phyloP scores from a whole-genome alignment of 164 flowering plant species.

The Macadamia integrifolia region DNA sequence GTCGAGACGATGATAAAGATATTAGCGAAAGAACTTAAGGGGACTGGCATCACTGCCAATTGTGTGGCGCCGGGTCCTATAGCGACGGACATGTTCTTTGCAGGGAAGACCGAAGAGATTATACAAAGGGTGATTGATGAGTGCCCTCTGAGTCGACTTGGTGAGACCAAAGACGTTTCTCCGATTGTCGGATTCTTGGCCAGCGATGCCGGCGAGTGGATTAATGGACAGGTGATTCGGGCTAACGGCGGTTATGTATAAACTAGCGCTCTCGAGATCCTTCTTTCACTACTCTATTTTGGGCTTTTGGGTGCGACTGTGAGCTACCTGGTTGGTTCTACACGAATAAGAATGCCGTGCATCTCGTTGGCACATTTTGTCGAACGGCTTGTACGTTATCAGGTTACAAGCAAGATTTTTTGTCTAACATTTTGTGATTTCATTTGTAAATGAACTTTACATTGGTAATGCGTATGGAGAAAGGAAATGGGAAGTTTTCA shows the following conservation, averaged over 20 bases:
- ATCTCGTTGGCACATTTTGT: too few species aligned
- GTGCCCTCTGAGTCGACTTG: conserved; percentile 36
- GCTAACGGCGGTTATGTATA: conserved; percentile 35
- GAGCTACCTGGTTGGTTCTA: too few species aligned
- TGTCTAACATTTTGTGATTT: too few species aligned
- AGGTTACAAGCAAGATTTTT: too few species aligned
- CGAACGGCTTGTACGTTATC: too few species aligned
- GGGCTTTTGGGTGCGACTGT: too few species aligned
- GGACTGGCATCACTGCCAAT: conserved; percentile 38
- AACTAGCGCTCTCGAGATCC: not conserved
- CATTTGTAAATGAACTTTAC: too few species aligned
- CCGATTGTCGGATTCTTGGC: conserved; percentile 43
- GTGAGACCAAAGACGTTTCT: conserved; percentile 35
- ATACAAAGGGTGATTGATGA: conserved; percentile 17
- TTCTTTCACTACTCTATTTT: too few species aligned
- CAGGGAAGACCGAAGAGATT: conserved; percentile 29
- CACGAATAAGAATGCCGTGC: too few species aligned
- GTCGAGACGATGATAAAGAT: conserved; percentile 48
- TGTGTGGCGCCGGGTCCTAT: conserved; percentile 50
- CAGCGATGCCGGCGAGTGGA: conserved; percentile 45
- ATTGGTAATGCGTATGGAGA: too few species aligned
- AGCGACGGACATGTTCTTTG: conserved; percentile 45
- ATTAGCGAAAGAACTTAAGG: conserved; percentile 47
- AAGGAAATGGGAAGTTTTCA: too few species aligned
- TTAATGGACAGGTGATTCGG: conserved; percentile 45